Evolutionary conservation across 2,329 filamentous ascomycete species (phyloP), one percentile per base, ranked within the genome.

Genomic region (Ceratocystis destructans): DNA sequence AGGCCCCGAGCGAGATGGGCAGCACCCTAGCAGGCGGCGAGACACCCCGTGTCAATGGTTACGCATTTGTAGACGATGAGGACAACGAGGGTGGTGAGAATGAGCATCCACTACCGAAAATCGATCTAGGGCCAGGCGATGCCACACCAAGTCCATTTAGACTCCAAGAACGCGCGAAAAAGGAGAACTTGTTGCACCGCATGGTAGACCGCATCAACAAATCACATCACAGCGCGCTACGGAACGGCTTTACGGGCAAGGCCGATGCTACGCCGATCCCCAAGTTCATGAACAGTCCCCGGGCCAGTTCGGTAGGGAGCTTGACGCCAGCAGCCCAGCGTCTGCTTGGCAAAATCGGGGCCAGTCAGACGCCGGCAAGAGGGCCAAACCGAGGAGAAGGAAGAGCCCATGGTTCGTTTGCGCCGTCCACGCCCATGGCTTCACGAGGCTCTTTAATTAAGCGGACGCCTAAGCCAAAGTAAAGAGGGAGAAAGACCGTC

Each of bases 21-120:
- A 68, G 67, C 53, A 63, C 65, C 4, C 80, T 80, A 1, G 71
- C 71, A 0, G 79, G 79, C 0, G 88, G 87, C 17, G 82, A 81
- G 67, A 97, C 93, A 0, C 94, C 93, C 0, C 83, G 90, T 1
- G 89, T 97, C 0, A 96, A 95, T 69, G 94, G 94, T 1, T 99
- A 96, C 74, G 84, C 90, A 0, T 97, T 96, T 75, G 92, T 99
- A 45, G 91, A 96, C 70, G 90, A 95, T 66, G 88, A 88, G 62
- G 80, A 83, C 50, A 82, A 83, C 0, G 48, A 71, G 12, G 69
- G 73, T 59, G 31, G 7, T 33, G 31, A 33, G 50, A 64, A 64
- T n/a, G 50, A 48, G 41, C 61, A 31, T 5, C 28, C 41, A 12
- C n/a, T 68, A 8, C 76, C 78, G n/a, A 69, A 77, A 69, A 79